phyloP scores from a whole-genome alignment of 306 rosid genomes.

The Quercus alba region DNA sequence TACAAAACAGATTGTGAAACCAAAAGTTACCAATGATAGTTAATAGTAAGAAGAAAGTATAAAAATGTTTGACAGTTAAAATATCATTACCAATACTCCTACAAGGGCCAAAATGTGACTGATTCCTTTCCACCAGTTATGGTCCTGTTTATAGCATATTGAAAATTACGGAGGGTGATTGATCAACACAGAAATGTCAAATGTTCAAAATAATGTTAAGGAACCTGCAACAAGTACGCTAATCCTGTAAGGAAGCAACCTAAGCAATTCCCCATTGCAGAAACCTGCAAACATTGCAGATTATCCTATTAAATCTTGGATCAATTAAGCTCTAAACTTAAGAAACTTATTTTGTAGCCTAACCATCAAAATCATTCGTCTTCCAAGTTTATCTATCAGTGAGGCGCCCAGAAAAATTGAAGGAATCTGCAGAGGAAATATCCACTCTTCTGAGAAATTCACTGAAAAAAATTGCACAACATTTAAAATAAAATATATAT shows the following conservation, averaged over 20 bases:
- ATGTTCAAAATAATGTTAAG: not conserved
- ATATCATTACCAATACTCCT: constrained; percentile 15
- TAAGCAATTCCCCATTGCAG: constrained; percentile 12
- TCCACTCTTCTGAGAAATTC: not conserved
- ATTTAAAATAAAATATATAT: not conserved
- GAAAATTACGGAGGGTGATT: no score
- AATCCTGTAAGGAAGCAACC: constrained; percentile 2
- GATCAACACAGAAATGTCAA: no score
- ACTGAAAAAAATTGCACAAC: not conserved
- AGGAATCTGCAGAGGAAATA: constrained; percentile 9
- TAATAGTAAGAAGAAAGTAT: not conserved
- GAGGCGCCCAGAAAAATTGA: not conserved
- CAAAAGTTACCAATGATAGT: no score
- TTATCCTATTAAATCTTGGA: no score
- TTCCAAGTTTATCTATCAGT: constrained; percentile 16
- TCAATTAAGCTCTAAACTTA: not conserved
- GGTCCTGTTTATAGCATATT: not conserved
- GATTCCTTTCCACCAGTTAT: not conserved
- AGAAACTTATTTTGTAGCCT: not conserved
- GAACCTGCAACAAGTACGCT: constrained; percentile 15
- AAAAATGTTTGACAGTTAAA: not conserved
- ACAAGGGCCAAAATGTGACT: constrained; percentile 1
- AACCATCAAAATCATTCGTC: constrained; percentile 25
- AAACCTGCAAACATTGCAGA: constrained; percentile 9
- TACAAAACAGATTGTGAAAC: no score